Evolutionary conservation across 2,329 filamentous ascomycete genomes (phyloP).

Genomic region (Pezicula carpinea): DNA sequence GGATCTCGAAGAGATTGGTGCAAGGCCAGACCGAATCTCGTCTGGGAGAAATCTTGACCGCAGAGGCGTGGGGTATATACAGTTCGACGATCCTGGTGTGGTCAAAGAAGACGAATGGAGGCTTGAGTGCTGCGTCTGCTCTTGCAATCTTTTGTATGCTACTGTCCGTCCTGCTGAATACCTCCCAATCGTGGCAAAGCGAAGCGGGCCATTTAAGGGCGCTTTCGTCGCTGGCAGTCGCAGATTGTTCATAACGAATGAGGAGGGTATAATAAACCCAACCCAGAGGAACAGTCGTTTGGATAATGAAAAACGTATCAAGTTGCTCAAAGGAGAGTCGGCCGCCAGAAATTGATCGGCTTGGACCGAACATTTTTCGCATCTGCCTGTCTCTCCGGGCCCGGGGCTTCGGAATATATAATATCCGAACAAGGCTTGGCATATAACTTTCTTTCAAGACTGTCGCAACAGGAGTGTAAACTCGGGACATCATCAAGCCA

Average conservation of each 20-base stretch:
- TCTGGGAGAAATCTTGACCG: conserved; percentile 34
- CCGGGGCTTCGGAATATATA: neutral
- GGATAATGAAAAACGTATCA: neutral
- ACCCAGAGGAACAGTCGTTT: neutral
- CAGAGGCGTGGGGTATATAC: conserved; percentile 32
- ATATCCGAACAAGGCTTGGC: conserved; percentile 9
- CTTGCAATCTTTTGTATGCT: conserved; percentile 30
- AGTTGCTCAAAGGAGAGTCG: conserved; percentile 9
- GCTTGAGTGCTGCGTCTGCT: conserved; percentile 24
- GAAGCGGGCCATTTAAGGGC: conserved; percentile 20
- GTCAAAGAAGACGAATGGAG: conserved; percentile 22
- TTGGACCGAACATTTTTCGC: conserved; percentile 21
- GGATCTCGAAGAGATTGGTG: conserved; percentile 9
- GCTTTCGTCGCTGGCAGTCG: conserved; percentile 21
- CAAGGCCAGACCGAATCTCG: conserved; percentile 15
- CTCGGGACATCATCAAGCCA: conserved; percentile 12
- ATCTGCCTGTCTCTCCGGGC: conserved; percentile 6
- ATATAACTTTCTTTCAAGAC: conserved; percentile 19
- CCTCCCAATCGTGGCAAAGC: conserved; percentile 29
- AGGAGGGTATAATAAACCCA: conserved; percentile 3
- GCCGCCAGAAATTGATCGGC: conserved; percentile 13
- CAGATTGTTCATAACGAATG: conserved; percentile 26
- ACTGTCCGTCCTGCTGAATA: conserved; percentile 24
- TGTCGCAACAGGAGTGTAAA: conserved; percentile 4
- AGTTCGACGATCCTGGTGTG: conserved; percentile 32